Evolutionary conservation across 345 rosid genomes (phyloP), one percentile per base, ranked within the genome.

Genomic region (Triadica sebifera): DNA sequence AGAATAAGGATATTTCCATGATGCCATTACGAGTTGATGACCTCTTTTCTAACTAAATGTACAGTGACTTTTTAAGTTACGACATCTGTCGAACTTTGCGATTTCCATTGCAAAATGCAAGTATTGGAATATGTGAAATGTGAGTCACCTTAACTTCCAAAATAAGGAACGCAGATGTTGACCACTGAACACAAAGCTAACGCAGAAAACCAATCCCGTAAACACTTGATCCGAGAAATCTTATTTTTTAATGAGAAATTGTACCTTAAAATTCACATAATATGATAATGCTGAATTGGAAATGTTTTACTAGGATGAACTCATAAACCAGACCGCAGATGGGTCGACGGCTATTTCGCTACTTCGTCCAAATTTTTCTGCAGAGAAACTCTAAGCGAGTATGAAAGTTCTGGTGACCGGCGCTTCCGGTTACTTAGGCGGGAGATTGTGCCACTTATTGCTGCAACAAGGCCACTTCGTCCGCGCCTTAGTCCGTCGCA

Each of bases 351-450:
- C 34, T 29, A 29, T 29, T 93, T 79, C 29, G 95, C 91, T 71
- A 86, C 89, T 29, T 29, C 34, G 34, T 29, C 34, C 34, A 29
- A 29, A 29, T 29, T 29, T 29, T 29, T 1, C 34, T 1, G 34
- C 1, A 29, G 34, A 29, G n/a, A 6, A 38, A 38, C 12, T 39
- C 91, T 39, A 13, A 43, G 52, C 43, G 20, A 62, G 11, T 12
- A 72, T 72, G 94, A 90, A 88, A 85, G 78, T 92, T 34, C 72
- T 89, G 58, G 87, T 90, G 55, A 92, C 97, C 63, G 96, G 98
- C 75, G 87, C 96, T 12, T 81, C 97, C 38, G 98, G 97, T 69
- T 94, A 83, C 87, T 62, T 92, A 6, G 98, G 98, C 38, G 89
- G 91, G 20, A 88, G 86, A 77, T 86, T 94, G 6, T 92, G 95